Percentiles rank a stretch among this genome's conserved stretches.
phyloP scores from a whole-genome alignment of 2,329 filamentous ascomycete genomes.

The Diplocarpon rosae region DNA sequence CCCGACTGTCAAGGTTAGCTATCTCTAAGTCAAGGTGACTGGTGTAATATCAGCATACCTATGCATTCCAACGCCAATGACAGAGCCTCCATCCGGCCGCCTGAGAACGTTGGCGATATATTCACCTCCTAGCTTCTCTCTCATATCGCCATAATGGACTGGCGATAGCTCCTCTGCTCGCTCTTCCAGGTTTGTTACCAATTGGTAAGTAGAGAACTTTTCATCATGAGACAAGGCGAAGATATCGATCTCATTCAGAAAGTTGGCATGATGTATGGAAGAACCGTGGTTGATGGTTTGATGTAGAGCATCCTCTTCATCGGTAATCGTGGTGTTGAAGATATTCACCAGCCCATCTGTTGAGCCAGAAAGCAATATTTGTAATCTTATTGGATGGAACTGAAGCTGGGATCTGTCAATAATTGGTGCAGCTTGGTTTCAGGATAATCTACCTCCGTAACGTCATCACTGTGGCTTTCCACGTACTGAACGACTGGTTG shows the following conservation, averaged over 20 bases:
- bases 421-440: constrained; percentile 2
- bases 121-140: constrained; percentile 54
- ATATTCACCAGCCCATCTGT: constrained; percentile 73
- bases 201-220: constrained; percentile 60
- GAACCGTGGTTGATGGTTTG: constrained; percentile 70
- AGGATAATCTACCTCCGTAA: constrained; percentile 40
- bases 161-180: constrained; percentile 38
- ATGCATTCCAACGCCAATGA: constrained; percentile 55
- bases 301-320: constrained; percentile 68
- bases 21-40: not conserved
- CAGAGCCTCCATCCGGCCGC: constrained; percentile 48
- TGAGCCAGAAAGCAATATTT: constrained; percentile 61
- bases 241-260: constrained; percentile 53
- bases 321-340: constrained; percentile 57
- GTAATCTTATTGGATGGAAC: constrained; percentile 49
- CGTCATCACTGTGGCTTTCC: constrained; percentile 57
- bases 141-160: constrained; percentile 57
- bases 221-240: constrained; percentile 72
- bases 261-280: constrained; percentile 65
- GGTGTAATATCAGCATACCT: constrained; percentile 40
- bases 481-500: constrained; percentile 43
- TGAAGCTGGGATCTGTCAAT: constrained; percentile 34
- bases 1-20: constrained; percentile 28
- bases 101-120: constrained; percentile 60
- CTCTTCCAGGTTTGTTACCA: constrained; percentile 51